Evolutionary conservation across 169 alveolate species (phyloP), one percentile per base, ranked within the genome.

Genomic region (Eimeria necatrix): DNA sequence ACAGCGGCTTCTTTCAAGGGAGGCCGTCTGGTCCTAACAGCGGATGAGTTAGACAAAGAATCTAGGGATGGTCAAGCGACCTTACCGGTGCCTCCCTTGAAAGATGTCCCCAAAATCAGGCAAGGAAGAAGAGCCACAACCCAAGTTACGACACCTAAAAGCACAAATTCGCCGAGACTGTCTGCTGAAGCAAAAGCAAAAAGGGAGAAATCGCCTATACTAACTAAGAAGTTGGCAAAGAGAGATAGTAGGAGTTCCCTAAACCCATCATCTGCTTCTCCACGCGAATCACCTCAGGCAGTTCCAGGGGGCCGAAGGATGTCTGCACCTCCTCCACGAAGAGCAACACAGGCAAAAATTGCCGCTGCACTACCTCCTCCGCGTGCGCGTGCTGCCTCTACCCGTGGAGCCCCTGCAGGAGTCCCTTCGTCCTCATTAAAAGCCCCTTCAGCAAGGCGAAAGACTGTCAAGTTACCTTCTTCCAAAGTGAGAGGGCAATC

Each of bases 241-340:
- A 85, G 49, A n/a, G 93, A 73, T 48, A 48, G 64, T 46, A 61
- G 26, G 51, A 61, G 68, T 4, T n/a, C 73, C 12, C 61, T 26
- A 5, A 85, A 61, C 24, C 51, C 32, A 9, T 59, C 81, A 14
- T 51, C 76, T 12, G 73, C 49, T 32, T 85, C 93, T 41, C 80
- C 93, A 16, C 80, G 93, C 22, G 93, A 85, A 16, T 61, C 49
- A 3, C n/a, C 80, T 73, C 93, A 53, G 59, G 59, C 64, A 9
- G 48, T 80, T 41, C 59, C 93, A 85, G 32, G 76, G 49, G 93
- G 52, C 18, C 93, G 93, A 49, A 53, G 93, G 81, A 22, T 59
- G 76, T 46, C 81, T 59, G 93, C 68, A n/a, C 81, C 93, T 61
- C 81, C 93, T 85, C 81, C 76, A 41, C 32, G 93, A 26, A 85